These are phyloP conservation scores for Colletotrichum neosansevieriae DNA, from an alignment of 2,329 filamentous ascomycete genomes.

Conservation along the genomic window DNA sequence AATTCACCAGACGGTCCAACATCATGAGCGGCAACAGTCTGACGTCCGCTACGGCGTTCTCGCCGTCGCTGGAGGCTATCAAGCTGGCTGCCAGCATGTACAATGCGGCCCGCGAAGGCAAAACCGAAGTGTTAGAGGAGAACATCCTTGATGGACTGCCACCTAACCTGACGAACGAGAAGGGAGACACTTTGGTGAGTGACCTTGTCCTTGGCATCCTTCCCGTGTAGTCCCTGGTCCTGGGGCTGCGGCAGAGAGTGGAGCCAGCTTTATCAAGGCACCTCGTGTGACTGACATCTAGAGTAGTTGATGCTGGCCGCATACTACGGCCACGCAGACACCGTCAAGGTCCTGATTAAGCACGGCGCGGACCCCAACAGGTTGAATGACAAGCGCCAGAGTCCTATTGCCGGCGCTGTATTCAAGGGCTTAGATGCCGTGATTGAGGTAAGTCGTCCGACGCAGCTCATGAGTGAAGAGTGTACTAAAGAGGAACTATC, in stretches of 20 bases:
- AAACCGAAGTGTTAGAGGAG: constrained; percentile 67
- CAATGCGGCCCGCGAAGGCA: constrained; percentile 72
- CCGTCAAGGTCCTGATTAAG: constrained; percentile 70
- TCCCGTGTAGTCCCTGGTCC: too few relatives aligned
- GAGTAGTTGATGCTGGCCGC: constrained; percentile 76
- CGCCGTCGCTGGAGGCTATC: constrained; percentile 72
- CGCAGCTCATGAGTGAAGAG: too few relatives aligned
- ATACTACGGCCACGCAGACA: constrained; percentile 74
- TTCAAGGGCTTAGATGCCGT: constrained; percentile 78
- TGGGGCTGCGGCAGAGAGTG: too few relatives aligned
- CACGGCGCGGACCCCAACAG: constrained; percentile 76
- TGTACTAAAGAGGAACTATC: neutral
- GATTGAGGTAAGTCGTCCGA: constrained; percentile 60
- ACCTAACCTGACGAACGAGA: constrained; percentile 77
- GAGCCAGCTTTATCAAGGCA: too few relatives aligned
- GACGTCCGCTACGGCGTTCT: constrained; percentile 39
- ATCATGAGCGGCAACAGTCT: constrained; percentile 32
- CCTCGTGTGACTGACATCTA: neutral
- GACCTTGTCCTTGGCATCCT: too few relatives aligned
- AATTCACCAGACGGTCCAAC: neutral
- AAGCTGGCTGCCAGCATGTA: constrained; percentile 76
- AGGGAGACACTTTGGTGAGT: constrained; percentile 75
- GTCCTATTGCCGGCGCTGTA: constrained; percentile 76
- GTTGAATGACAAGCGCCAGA: constrained; percentile 76
- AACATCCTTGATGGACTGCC: constrained; percentile 75